These are phyloP conservation scores for Polytolypa hystricis DNA, from an alignment of 2,329 filamentous ascomycete species.

Conservation along the genomic window DNA sequence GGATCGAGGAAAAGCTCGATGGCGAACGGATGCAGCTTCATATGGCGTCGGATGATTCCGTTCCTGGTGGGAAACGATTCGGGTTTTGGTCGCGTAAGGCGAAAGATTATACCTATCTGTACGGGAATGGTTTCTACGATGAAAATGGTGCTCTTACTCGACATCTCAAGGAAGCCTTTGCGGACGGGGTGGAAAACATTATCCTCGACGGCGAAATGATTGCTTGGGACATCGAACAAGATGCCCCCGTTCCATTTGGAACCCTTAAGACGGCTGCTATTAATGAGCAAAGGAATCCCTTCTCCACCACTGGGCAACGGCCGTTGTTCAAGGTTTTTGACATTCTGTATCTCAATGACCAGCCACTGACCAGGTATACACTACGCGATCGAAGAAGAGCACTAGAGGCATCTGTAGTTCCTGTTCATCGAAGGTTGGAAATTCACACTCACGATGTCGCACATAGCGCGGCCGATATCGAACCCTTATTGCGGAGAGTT, in stretches of 20 bases:
- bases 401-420: constrained; percentile 57
- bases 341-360: constrained; percentile 76
- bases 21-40: constrained; percentile 97
- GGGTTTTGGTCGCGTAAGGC: constrained; percentile 91
- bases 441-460: constrained; percentile 63
- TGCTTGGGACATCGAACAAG: constrained; percentile 80
- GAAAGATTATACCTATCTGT: constrained; percentile 92
- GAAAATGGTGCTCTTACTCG: constrained; percentile 67
- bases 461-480: constrained; percentile 59
- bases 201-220: constrained; percentile 98
- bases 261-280: constrained; percentile 86
- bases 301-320: constrained; percentile 49
- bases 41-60: constrained; percentile 60
- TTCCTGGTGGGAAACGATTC: constrained; percentile 62
- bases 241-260: constrained; percentile 80
- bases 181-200: constrained; percentile 64
- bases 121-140: constrained; percentile 66
- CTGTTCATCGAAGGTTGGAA: constrained; percentile 67
- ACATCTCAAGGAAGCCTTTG: constrained; percentile 67
- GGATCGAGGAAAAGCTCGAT: constrained; percentile 97
- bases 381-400: constrained; percentile 69
- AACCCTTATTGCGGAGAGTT: constrained; percentile 67
- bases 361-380: constrained; percentile 67
- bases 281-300: constrained; percentile 64
- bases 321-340: constrained; percentile 84